Base-by-base conservation (phyloP, 2,329 filamentous ascomycete genomes). In the Cadophora malorum region DNA sequence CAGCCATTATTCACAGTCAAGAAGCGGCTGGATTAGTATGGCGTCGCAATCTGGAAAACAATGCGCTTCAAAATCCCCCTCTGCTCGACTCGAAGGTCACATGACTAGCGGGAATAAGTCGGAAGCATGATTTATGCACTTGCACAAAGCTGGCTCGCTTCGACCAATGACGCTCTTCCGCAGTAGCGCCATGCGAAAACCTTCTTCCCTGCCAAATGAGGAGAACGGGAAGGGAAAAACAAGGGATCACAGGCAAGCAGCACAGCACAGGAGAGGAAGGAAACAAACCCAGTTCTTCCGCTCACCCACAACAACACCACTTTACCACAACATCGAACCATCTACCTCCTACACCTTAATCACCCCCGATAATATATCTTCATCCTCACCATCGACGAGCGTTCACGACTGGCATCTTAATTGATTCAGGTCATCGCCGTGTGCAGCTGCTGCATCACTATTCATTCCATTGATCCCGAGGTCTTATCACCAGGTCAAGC, bases 401-500 rank as follows among this genome's bases (percentile, higher is more conserved):
- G 21, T 45, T 45, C 56, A 28, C 55, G 31, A 52, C 72, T 68
- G 69, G 69, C 45, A 56, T 73, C 72, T 72, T 72, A 64, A 73
- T 73, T 73, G 72, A 72, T 70, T 68, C 69, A 63, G 52, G 56
- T 49, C 65, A 21, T 41, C 59, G 53, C 47, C 35, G 59, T 55
- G 41, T 10, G 61, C 45, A 49, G 25, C 31, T 61, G 47, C 55
- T 55, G 25, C 47, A 47, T 63, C 25, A 38, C 4, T 47, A 28
- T 64, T 60, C 49, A 33, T 41, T 28, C 23, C 31, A 31, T 49
- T 65, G 47, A 56, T 61, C 50, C 63, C 53, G 55, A 61, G 58
- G 52, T 62, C 68, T 72, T 70, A 72, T 71, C 68, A 74, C 69
- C 65, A 55, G 63, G 55, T 68, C 67, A 63, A 65, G 28, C 65